phyloP scores from a whole-genome alignment of 2,329 filamentous ascomycete genomes.

The Dactylellina cionopaga region DNA sequence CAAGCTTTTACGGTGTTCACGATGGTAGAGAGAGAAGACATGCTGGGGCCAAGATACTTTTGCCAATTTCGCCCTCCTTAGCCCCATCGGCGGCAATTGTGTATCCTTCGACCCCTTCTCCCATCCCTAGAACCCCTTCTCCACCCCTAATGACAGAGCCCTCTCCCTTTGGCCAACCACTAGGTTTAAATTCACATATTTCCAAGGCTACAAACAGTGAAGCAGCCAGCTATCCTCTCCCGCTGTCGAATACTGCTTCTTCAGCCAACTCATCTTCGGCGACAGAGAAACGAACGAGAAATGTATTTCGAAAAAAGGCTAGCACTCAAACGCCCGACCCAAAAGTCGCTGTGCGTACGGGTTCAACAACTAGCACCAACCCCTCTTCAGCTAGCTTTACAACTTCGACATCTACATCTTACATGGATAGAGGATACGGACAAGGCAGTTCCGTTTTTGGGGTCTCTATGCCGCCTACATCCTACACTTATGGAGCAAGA shows the following conservation, averaged over 20 bases:
- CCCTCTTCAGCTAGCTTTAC: slow-evolving; percentile 47
- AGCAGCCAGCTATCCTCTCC: slow-evolving; percentile 12
- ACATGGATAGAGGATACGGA: slow-evolving; percentile 34
- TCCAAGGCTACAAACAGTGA: slow-evolving; percentile 34
- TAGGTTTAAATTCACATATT: slow-evolving; percentile 19
- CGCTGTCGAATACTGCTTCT: slow-evolving; percentile 23
- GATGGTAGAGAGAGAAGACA: slow-evolving; percentile 35
- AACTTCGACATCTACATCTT: slow-evolving; percentile 40
- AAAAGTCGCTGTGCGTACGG: slow-evolving; percentile 41
- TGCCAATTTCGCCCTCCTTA: slow-evolving; percentile 28
- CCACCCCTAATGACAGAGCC: slow-evolving; percentile 26
- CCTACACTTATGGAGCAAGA: slow-evolving; percentile 46
- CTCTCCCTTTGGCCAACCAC: slow-evolving; percentile 16
- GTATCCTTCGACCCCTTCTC: slow-evolving; percentile 37
- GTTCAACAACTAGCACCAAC: slow-evolving; percentile 46
- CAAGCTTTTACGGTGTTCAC: slow-evolving; percentile 40
- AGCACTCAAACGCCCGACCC: slow-evolving; percentile 15
- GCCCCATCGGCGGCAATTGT: slow-evolving; percentile 23
- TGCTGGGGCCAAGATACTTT: slow-evolving; percentile 22
- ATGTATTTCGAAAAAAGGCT: slow-evolving; percentile 35
- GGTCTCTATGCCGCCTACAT: slow-evolving; percentile 43
- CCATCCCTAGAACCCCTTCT: slow-evolving; percentile 43
- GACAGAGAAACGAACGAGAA: slow-evolving; percentile 38
- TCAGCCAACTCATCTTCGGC: slow-evolving; percentile 38
- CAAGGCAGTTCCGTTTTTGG: slow-evolving; percentile 35